These are phyloP conservation scores for Colletotrichum cereale DNA, from an alignment of 2,329 filamentous ascomycete species.

Conservation along the genomic window DNA sequence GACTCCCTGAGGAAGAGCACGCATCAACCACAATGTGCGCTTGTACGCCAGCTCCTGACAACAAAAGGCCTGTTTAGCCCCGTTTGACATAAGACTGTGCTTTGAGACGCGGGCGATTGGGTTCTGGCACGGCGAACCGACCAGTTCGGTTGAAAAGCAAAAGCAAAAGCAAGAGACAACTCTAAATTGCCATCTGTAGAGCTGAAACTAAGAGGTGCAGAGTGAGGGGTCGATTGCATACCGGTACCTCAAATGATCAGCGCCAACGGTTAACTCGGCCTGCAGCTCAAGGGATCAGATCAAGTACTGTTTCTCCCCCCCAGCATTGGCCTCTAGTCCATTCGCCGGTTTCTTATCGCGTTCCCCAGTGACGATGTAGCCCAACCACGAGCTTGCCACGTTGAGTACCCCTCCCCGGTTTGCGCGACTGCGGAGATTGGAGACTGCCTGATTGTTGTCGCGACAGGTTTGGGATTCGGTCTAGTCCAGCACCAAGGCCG, in stretches of 20 bases:
- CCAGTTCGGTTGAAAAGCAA: slow-evolving; percentile 4
- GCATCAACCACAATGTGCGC: slow-evolving; percentile 21
- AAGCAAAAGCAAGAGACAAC: slow-evolving; percentile 18
- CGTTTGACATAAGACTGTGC: slow-evolving; percentile 16
- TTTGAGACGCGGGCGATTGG: background rate
- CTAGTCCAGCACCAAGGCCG: slow-evolving; percentile 6
- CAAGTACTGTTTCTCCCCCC: background rate
- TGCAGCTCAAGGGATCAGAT: slow-evolving; percentile 13
- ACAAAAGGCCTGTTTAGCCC: background rate
- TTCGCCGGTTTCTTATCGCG: background rate
- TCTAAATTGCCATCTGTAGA: slow-evolving; percentile 14
- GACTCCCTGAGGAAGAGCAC: slow-evolving; percentile 12
- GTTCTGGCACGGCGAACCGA: background rate
- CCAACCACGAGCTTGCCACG: background rate
- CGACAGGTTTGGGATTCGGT: background rate
- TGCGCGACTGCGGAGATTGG: background rate
- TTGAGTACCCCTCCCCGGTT: background rate
- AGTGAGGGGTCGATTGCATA: slow-evolving; percentile 13
- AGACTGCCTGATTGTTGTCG: background rate
- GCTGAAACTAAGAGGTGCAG: background rate
- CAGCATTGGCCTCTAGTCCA: background rate
- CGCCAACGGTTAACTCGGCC: slow-evolving; percentile 28
- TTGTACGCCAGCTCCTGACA: background rate
- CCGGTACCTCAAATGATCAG: background rate
- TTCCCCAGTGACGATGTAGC: too few relatives aligned